Base-by-base conservation (phyloP, 345 rosid species). In the Populus alba region DNA sequence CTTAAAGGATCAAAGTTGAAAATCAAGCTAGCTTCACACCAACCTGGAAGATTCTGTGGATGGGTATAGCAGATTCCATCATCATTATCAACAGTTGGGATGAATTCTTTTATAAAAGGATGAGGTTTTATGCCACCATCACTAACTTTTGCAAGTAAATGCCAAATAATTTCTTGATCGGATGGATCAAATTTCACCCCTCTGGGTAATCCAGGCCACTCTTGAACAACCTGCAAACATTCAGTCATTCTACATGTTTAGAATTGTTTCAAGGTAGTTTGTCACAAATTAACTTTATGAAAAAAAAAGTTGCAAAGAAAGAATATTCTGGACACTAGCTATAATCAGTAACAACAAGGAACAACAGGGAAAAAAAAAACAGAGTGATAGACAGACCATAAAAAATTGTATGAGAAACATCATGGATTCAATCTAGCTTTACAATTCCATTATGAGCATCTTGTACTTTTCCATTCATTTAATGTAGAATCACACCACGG, bases 131-230 rank as follows among this genome's bases (percentile, higher is more conserved):
- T 75, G 66, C 84, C 89, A 41, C 71, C 89, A 8, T 53, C 73
- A 65, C 91, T 92, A 73, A 80, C 79, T 86, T 94, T 94, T 35
- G 97, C 89, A 73, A 89, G 89, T 80, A 96, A 86, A 86, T 96
- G 98, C 91, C 91, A 92, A 62, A 96, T 85, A 77, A 96, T 91
- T 81, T 96, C 99, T 61, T 88, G 95, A 82, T 96, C 97, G 78
- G 97, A 87, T 66, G 99, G 99, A 87, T 96, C 98, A 53, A 96
- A 96, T 78, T 94, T 96, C 71, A 96, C 99, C 69, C 98, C 99
- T 71, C 83, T 84, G 1, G 99, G 99, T 72, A 94, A 82, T 80
- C 99, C 98, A 61, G 99, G 99, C 98, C 98, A 96, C 31, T 83
- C 88, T 70, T 86, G 90, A 86, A 78, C 86, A 76, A 89, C 95